These are phyloP conservation scores for Pyronema domesticum DNA, from an alignment of 495 filamentous ascomycete species.

Conservation along the genomic window DNA sequence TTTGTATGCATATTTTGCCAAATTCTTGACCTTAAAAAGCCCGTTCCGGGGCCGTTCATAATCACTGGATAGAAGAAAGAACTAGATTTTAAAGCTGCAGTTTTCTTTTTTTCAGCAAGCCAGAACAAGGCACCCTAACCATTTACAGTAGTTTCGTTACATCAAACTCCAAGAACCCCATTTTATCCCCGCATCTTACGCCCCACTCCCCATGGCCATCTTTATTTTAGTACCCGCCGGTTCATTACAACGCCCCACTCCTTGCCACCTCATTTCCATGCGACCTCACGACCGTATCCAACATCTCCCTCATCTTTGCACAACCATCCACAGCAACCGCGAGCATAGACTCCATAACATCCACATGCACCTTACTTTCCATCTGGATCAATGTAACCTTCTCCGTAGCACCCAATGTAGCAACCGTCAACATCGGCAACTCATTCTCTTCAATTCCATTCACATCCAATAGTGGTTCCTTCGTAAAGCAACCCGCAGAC, in stretches of 20 bases:
- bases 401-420: constrained; percentile 51
- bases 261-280: constrained; percentile 48
- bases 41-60: too few relatives aligned
- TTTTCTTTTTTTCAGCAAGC: too few relatives aligned
- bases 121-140: too few relatives aligned
- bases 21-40: too few relatives aligned
- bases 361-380: constrained; percentile 64
- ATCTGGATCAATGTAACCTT: constrained; percentile 62
- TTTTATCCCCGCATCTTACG: too few relatives aligned
- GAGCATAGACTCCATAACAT: constrained; percentile 73
- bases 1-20: too few relatives aligned
- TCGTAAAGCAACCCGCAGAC: constrained; percentile 43
- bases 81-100: too few relatives aligned
- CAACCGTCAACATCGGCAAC: constrained; percentile 73
- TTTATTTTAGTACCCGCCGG: too few relatives aligned
- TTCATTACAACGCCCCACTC: constrained; percentile 29
- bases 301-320: constrained; percentile 58
- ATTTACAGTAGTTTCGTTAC: too few relatives aligned
- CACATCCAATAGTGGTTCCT: constrained; percentile 70
- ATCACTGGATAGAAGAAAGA: too few relatives aligned
- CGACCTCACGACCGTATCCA: constrained; percentile 50
- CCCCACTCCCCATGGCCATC: too few relatives aligned
- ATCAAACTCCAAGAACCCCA: too few relatives aligned
- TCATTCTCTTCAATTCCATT: constrained; percentile 78
- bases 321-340: constrained; percentile 85